Base-by-base conservation (phyloP, 495 filamentous ascomycete species). In the Aspergillus bertholletiae region DNA sequence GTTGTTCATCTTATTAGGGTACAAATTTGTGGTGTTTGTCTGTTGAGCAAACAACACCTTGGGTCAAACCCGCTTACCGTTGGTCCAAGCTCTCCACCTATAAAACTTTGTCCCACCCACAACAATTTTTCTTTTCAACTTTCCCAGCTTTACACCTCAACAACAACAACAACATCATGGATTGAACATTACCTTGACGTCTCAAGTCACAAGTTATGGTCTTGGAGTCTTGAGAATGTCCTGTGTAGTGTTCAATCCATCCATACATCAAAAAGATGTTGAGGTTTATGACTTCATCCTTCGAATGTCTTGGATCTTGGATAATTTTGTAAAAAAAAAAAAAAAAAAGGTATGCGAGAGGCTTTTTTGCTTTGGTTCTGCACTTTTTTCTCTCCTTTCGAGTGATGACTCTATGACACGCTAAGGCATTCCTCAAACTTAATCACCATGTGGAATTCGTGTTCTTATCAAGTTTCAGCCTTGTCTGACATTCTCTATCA, bases 361-460 rank as follows among this genome's bases (percentile, higher is more conserved):
- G 27, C 46, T 46, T 56, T 59, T 49, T 49, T 45, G 1, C 20
- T 39, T 28, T 53, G 35, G 9, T 39, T 47, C 12, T 20, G 15
- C 18, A n/a, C 27, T 65, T 39, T 49, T 23, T 45, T 28, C 54
- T 57, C 53, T 57, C 62, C 55, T 63, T 65, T 80, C 73, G 66
- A 59, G 76, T 94, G 87, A 94, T 96, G 90, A 96, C 84, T 72
- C 82, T 80, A 76, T 77, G 80, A 92, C 85, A 86, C 78, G 84
- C 84, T 87, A 84, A 90, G 89, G 92, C 89, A 96, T 96, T 96
- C 92, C 92, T 96, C 92, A 86, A 88, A 80, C 92, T 81, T 85
- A 96, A 76, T 83, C 71, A 84, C 68, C 65, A 86, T 95, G 90
- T 93, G 79, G 91, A 95, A 80, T 80, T 80, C 83, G 85, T 89